These are phyloP conservation scores for Globisporangium viniferum DNA, from an alignment of 352 stramenopile species.

Conservation along the genomic window DNA sequence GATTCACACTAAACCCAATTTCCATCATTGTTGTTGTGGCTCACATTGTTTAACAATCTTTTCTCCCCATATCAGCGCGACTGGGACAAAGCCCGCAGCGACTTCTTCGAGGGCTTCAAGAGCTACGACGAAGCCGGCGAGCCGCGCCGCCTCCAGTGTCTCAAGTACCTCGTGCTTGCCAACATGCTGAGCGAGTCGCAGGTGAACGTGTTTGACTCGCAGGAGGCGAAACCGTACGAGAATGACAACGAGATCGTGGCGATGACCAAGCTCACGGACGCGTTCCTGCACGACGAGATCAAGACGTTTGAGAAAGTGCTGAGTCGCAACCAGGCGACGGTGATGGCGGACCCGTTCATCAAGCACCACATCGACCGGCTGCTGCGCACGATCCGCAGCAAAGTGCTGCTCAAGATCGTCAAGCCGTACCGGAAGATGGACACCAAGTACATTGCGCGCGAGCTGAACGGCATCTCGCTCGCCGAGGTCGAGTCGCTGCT, in stretches of 20 bases:
- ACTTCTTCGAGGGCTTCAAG: conserved; percentile 96
- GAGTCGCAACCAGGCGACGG: conserved; percentile 71
- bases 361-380: conserved; percentile 94
- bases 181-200: conserved; percentile 94
- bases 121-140: conserved; percentile 96
- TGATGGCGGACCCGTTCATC: conserved; percentile 96
- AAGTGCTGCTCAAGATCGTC: conserved; percentile 93
- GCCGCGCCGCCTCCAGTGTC: conserved; percentile 84
- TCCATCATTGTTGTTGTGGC: too few species aligned
- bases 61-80: conserved; percentile 50
- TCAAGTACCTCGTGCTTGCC: conserved; percentile 95
- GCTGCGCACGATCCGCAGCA: conserved; percentile 92
- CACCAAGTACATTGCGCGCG: conserved; percentile 86
- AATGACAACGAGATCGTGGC: conserved; percentile 94
- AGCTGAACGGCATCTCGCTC: conserved; percentile 91
- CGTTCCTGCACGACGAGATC: conserved; percentile 95
- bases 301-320: conserved; percentile 93
- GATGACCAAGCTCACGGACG: conserved; percentile 95
- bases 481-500: conserved; percentile 92
- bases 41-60: too few species aligned
- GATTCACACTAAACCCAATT: not conserved
- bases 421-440: conserved; percentile 93
- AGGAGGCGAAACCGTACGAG: conserved; percentile 91
- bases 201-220: conserved; percentile 95
- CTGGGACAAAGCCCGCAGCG: conserved; percentile 90